Percentiles rank a stretch among this genome's conserved stretches.
Evolutionary conservation across 1,284 basidiomycete species (phyloP).

Genomic region (Pseudozyma hubeiensis): DNA sequence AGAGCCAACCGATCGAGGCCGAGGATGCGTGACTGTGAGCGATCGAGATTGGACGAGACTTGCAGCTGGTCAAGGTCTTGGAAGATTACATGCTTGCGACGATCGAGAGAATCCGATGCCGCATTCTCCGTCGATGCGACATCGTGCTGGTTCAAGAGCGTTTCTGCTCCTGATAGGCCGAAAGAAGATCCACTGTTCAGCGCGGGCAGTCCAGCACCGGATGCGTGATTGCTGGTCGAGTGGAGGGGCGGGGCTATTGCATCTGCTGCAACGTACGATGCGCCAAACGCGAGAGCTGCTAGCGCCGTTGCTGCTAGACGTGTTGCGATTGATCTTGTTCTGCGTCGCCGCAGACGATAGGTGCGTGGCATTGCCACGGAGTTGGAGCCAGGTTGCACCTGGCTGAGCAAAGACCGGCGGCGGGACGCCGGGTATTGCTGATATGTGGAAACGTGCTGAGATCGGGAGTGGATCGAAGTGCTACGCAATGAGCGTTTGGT

Average conservation of each 20-base stretch:
- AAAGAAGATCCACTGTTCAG: neutral
- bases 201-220: neutral
- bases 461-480: neutral
- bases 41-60: slow-evolving; percentile 5
- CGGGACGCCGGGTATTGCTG: neutral
- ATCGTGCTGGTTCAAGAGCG: neutral
- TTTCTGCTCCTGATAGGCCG: neutral
- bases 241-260: neutral
- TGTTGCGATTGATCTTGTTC: neutral
- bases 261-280: slow-evolving; percentile 3
- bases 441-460: neutral
- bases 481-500: slow-evolving; percentile 20
- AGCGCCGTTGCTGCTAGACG: neutral
- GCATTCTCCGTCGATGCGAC: neutral
- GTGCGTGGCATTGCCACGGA: slow-evolving; percentile 2
- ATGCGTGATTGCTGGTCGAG: neutral
- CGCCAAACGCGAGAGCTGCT: slow-evolving; percentile 7
- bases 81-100: slow-evolving; percentile 37
- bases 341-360: slow-evolving; percentile 1
- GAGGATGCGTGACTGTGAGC: neutral
- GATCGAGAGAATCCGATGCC: slow-evolving; percentile 19
- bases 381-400: neutral
- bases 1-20: neutral
- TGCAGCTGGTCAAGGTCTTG: slow-evolving; percentile 26
- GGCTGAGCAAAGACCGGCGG: neutral